Evolutionary conservation across 2,329 filamentous ascomycete species (phyloP).

Genomic region (Dactylellina haptotyla): DNA sequence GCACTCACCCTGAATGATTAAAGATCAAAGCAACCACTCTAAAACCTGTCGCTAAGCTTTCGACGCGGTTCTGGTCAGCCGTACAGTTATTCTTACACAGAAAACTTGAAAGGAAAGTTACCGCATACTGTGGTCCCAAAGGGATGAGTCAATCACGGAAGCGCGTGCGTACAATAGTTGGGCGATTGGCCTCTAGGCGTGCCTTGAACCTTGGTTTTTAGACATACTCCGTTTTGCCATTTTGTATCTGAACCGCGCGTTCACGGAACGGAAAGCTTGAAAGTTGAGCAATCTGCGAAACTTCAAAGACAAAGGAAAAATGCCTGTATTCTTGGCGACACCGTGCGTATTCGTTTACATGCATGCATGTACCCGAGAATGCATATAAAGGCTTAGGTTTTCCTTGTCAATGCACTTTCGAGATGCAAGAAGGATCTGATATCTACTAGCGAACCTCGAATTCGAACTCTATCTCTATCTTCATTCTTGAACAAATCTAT

Average conservation of each 20-base stretch:
- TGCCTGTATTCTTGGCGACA: too few relatives aligned
- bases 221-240: constrained; percentile 5
- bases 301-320: neutral
- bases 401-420: neutral
- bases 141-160: constrained; percentile 27
- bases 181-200: constrained; percentile 6
- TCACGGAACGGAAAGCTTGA: constrained; percentile 2
- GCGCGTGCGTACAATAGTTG: constrained; percentile 2
- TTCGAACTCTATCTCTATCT: neutral
- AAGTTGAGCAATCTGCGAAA: neutral
- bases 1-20: constrained; percentile 6
- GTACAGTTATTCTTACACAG: constrained; percentile 44
- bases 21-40: neutral
- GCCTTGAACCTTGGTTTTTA: constrained; percentile 20
- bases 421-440: too few relatives aligned
- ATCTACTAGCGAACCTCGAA: too few relatives aligned
- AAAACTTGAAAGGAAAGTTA: neutral
- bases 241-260: constrained; percentile 35
- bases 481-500: neutral
- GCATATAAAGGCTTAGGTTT: constrained; percentile 22
- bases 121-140: constrained; percentile 2
- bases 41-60: constrained; percentile 7
- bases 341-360: neutral
- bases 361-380: neutral
- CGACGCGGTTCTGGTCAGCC: constrained; percentile 35